Base-by-base conservation (phyloP, 2,329 filamentous ascomycete species). In the Fusarium ambrosium region DNA sequence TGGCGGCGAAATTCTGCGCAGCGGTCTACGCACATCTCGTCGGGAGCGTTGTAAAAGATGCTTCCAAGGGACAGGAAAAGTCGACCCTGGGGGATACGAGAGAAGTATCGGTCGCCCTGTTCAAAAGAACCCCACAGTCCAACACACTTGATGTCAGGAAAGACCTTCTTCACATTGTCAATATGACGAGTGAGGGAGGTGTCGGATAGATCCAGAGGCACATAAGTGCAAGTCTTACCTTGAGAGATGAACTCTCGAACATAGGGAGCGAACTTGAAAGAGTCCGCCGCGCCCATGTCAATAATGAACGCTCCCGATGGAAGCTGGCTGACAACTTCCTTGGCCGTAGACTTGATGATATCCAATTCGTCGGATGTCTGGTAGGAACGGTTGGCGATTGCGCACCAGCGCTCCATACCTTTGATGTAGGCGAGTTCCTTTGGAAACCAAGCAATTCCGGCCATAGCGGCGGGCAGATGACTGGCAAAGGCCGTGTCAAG, bases 391-490 rank as follows among this genome's bases (percentile, higher is more conserved):
- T 76, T 61, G 3, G 77, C 69, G 1, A 79, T 74, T 0, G 62
- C 32, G 1, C 45, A 64, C 77, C 77, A 79, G 0, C 73, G 65
- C 0, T 73, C 64, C 77, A 79, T 79, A 0, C 70, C 73, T 0
- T 41, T 24, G 1, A 69, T 76, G 56, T 79, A 79, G 3, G 74
- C 77, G 4, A 79, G 10, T 22, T 79, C 77, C 73, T 79, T 77
- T 3, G 77, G 77, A 32, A 79, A 77, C 48, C 48, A 53, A 13
- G 29, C 48, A 6, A 6, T 53, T 8, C 48, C 48, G 24, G 27
- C 48, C 13, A 53, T 32, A 2, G 48, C 48, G 4, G 10, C 48
- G 6, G 48, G 48, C 4, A 53, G 27, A 2, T 32, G 27, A 24
- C 48, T 18, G 10, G 48, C 48, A 14, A 53, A 53, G 18, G 48